Evolutionary conservation across 768 basidiomycete genomes (phyloP).

Genomic region (Lactarius akahatsu): DNA sequence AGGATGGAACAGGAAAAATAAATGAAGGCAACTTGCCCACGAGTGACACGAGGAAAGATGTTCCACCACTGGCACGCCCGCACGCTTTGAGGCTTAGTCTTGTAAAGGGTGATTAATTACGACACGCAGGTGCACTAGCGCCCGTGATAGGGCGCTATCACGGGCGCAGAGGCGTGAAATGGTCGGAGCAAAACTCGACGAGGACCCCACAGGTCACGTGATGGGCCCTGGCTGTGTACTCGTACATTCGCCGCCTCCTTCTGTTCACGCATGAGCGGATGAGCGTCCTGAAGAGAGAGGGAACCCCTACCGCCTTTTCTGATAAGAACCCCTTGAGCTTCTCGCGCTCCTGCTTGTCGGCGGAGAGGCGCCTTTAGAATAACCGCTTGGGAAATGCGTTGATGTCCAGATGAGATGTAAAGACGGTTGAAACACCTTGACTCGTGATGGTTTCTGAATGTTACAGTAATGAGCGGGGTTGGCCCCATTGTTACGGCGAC

Average conservation of each 20-base stretch:
- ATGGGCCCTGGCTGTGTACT: conserved; percentile 76
- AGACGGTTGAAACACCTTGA: conserved; percentile 54
- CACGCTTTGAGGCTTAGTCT: conserved; percentile 75
- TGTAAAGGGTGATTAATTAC: conserved; percentile 80
- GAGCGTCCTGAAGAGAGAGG: background rate
- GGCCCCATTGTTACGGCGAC: conserved; percentile 21
- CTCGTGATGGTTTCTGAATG: conserved; percentile 35
- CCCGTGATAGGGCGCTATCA: conserved; percentile 53
- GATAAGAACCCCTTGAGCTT: conserved; percentile 79
- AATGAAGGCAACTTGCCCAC: background rate
- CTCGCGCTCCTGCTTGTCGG: conserved; percentile 49
- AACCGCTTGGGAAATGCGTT: conserved; percentile 75
- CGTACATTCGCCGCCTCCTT: conserved; percentile 47
- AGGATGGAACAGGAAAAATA: background rate
- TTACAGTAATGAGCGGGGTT: background rate
- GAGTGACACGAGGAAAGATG: conserved; percentile 62
- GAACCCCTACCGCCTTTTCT: conserved; percentile 60
- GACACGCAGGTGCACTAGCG: conserved; percentile 65
- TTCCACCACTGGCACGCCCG: conserved; percentile 61
- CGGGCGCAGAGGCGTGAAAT: conserved; percentile 80
- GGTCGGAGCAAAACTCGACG: conserved; percentile 78
- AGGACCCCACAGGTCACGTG: conserved; percentile 84
- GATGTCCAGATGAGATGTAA: conserved; percentile 79
- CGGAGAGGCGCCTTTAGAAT: conserved; percentile 76
- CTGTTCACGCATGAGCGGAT: background rate